A percentile compares a stretch with the other conserved stretches of the same genome.
These are phyloP conservation scores for Leptographium flavum DNA, from an alignment of 2,329 filamentous ascomycete species.

Conservation along the genomic window DNA sequence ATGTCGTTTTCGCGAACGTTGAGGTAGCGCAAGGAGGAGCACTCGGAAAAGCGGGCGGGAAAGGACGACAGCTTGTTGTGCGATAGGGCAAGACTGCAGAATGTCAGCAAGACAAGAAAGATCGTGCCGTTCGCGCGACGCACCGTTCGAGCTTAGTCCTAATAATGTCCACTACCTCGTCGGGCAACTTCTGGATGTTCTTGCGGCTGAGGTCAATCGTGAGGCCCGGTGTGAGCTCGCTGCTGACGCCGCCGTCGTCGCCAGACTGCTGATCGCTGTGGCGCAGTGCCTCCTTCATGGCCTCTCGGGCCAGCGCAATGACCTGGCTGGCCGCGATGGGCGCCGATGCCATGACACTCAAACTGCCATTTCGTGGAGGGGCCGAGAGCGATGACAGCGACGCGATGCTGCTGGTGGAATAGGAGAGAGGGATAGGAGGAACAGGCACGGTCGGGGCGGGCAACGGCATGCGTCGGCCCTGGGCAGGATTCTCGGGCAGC, in stretches of 20 bases:
- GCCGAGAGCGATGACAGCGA: slow-evolving; percentile 15
- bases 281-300: slow-evolving; percentile 51
- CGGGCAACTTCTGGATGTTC: slow-evolving; percentile 55
- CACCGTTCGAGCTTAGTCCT: slow-evolving; percentile 61
- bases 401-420: slow-evolving; percentile 18
- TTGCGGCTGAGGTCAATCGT: slow-evolving; percentile 68
- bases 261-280: slow-evolving; percentile 50
- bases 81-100: slow-evolving; percentile 57
- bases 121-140: slow-evolving; percentile 11
- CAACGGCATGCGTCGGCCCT: slow-evolving; percentile 18
- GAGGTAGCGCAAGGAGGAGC: slow-evolving; percentile 63
- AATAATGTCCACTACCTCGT: slow-evolving; percentile 62
- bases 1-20: slow-evolving; percentile 69
- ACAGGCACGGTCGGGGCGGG: slow-evolving; percentile 12
- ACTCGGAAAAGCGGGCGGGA: slow-evolving; percentile 58
- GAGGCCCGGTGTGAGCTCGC: slow-evolving; percentile 52
- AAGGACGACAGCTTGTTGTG: slow-evolving; percentile 63
- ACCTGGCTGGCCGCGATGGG: slow-evolving; percentile 49
- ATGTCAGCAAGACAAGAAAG: background rate
- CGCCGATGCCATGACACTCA: slow-evolving; percentile 31
- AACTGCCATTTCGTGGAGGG: background rate
- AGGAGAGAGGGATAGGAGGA: slow-evolving; percentile 12
- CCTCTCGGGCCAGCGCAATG: slow-evolving; percentile 49
- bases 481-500: slow-evolving; percentile 22
- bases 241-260: slow-evolving; percentile 44